Base-by-base conservation (phyloP, 805 yeast species). In the Wickerhamiella shivajii region DNA sequence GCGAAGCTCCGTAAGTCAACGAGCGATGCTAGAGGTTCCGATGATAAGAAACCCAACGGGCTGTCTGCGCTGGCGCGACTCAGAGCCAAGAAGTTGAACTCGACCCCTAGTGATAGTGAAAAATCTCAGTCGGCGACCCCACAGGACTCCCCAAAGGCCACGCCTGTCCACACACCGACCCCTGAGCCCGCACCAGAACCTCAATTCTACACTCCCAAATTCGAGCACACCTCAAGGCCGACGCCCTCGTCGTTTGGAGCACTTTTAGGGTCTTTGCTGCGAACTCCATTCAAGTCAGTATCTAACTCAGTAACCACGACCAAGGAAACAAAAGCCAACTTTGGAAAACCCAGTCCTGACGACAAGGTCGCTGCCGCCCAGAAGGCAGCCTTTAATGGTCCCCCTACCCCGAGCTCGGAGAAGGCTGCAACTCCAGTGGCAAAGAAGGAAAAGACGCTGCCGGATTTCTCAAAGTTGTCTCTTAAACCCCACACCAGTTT, bases 321-420 rank as follows among this genome's bases (percentile, higher is more conserved):
- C 4, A 24, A 27, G 6, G 23, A 35, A 18, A 43, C 37, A 10
- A 60, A 63, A 30, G 47, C 61, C 28, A 76, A 71, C 43, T 81
- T 81, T 44, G 51, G 55, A 9, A 60, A 64, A 40, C 84, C 84
- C 11, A 77, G 93, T 44, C 95, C 95, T 4, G 96, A 85, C 56
- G 94, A 83, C 47, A 53, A 63, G 31, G 64, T 77, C 3, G 47
- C 68, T 32, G 53, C 57, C 25, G 81, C 83, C 1, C 90, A 78
- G 51, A 39, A 46, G 7, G 38, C 44, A 11, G 51, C 56, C 3
- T 49, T 51, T 31, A 19, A 20, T 18, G 28, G 20, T 3, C 17
- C 31, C 9, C 13, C 22, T 18, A 24, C 20, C 9, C 26, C 19
- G 3, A 34, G 25, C 2, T 17, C 19, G 20, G 30, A 18, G 20